These are phyloP conservation scores for Pharnaceum exiguum DNA, from an alignment of 148 eudicot species.

Conservation along the genomic window DNA sequence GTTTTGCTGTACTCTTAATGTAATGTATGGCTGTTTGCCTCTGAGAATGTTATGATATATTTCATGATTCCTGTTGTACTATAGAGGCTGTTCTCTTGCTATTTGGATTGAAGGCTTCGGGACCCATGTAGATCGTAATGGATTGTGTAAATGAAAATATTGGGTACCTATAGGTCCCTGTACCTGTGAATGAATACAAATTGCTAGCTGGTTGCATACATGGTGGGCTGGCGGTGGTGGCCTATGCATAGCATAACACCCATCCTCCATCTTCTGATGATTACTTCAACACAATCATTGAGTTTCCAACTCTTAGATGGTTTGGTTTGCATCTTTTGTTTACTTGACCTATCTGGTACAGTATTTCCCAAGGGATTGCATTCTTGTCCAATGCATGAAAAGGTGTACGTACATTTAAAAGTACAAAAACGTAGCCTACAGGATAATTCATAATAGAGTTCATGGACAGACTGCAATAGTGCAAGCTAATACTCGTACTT, in stretches of 20 bases:
- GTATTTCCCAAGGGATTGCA: too few species aligned
- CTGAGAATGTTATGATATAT: not conserved
- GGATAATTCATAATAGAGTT: too few species aligned
- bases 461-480: too few species aligned
- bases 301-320: conserved; percentile 1
- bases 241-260: conserved; percentile 16
- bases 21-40: not conserved
- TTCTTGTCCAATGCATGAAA: too few species aligned
- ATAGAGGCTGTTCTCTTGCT: conserved; percentile 11
- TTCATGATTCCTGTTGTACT: not conserved
- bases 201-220: conserved; percentile 1
- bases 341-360: too few species aligned
- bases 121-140: conserved; percentile 17
- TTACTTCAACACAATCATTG: conserved; percentile 18
- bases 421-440: too few species aligned
- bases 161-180: conserved; percentile 15
- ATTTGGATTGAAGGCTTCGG: conserved; percentile 19
- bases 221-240: too few species aligned
- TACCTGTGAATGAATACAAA: conserved; percentile 19
- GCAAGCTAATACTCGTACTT: too few species aligned
- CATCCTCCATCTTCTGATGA: conserved; percentile 13
- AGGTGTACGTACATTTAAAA: too few species aligned
- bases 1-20: not conserved
- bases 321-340: conserved; percentile 16
- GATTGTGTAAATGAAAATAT: conserved; percentile 21